A percentile compares a stretch with the other conserved stretches of the same genome.
Conservation (phyloP, 2,329 filamentous ascomycete species). For the Colletotrichum sidae region DNA sequence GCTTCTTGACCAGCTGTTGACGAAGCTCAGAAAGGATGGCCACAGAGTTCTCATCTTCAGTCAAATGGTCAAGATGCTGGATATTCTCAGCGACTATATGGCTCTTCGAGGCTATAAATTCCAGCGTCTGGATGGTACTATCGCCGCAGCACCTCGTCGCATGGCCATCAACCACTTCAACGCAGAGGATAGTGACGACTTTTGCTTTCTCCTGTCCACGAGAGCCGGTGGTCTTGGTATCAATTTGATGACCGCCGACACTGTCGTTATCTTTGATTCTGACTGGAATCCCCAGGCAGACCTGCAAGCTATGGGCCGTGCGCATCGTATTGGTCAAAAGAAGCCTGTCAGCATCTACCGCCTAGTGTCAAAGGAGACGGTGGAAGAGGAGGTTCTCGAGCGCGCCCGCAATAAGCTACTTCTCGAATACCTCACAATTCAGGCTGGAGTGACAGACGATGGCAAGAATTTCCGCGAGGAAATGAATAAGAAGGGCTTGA, state of each 20-base stretch:
- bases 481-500: constrained; percentile 80
- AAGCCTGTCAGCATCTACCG: constrained; percentile 96
- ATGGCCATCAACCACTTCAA: constrained; percentile 99
- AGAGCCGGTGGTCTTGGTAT: constrained; percentile 97
- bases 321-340: constrained; percentile 97
- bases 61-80: constrained; percentile 99
- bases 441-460: constrained; percentile 95
- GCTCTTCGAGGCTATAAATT: constrained; percentile 94
- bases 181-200: constrained; percentile 93
- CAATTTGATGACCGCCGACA: constrained; percentile 98
- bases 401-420: constrained; percentile 97
- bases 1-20: constrained; percentile 93
- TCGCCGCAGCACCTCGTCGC: constrained; percentile 86
- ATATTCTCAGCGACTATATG: constrained; percentile 94
- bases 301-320: constrained; percentile 97
- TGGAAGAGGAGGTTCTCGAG: constrained; percentile 97
- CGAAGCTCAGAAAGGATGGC: constrained; percentile 91
- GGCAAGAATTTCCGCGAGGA: constrained; percentile 82
- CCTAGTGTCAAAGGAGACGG: constrained; percentile 96
- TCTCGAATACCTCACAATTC: constrained; percentile 96
- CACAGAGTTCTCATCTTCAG: constrained; percentile 98
- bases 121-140: constrained; percentile 94
- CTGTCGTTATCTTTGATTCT: constrained; percentile 96
- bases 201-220: constrained; percentile 95
- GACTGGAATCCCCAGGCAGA: constrained; percentile 99